Evolutionary conservation across 495 filamentous ascomycete genomes (phyloP).

Genomic region (Cercophora newfieldiana): DNA sequence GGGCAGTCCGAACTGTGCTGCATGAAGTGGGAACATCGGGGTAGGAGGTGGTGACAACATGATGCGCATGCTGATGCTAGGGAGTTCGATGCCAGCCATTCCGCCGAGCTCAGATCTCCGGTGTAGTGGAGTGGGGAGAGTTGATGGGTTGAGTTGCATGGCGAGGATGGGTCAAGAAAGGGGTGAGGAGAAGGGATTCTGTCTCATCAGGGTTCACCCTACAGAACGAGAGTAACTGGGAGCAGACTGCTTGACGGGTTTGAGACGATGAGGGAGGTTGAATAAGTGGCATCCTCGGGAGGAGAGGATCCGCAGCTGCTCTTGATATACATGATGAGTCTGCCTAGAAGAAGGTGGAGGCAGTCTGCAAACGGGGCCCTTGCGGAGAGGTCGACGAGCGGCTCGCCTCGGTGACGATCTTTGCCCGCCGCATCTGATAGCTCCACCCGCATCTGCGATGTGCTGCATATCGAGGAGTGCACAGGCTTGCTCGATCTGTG

Average conservation of each 20-base stretch:
- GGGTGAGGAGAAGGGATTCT: neutral
- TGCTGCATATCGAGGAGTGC: neutral
- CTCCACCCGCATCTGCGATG: constrained; percentile 4
- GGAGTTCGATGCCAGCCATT: neutral
- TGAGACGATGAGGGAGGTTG: neutral
- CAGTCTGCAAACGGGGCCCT: neutral
- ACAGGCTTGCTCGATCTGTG: constrained; percentile 1
- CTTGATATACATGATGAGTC: constrained; percentile 21
- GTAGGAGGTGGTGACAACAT: neutral
- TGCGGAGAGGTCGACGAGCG: neutral
- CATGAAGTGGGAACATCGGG: neutral
- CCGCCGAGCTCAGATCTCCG: neutral
- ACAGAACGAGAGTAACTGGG: neutral
- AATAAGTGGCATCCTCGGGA: neutral
- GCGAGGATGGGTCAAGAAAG: neutral
- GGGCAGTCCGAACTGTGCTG: neutral
- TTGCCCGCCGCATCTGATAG: constrained; percentile 20
- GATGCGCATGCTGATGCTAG: neutral
- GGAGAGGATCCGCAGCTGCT: constrained; percentile 1
- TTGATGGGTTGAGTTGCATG: neutral
- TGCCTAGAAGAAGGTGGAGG: neutral
- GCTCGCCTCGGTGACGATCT: constrained; percentile 22
- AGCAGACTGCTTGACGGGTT: neutral
- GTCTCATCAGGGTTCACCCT: neutral
- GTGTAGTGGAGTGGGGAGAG: neutral